Base-by-base conservation (phyloP, 148 eudicot genomes). In the Rhododendron mucronatum region DNA sequence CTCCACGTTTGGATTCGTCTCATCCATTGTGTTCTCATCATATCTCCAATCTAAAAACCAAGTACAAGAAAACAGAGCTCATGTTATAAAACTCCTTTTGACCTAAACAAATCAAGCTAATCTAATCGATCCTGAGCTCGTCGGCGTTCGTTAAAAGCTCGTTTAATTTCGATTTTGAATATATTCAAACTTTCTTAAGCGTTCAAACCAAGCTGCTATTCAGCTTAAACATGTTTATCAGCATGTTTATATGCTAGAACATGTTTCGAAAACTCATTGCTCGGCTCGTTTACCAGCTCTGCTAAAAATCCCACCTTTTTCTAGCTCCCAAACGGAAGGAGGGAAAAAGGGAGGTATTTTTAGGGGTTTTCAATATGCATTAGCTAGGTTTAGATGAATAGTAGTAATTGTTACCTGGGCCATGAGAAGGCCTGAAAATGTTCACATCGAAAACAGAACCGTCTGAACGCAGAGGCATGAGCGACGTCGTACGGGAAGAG, bases 11-110 rank as follows among this genome's bases (percentile, higher is more conserved):
- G 45, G 48, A 50, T 50, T 39, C 20, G 59, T 30, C 30, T 53
- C 86, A 55, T 45, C 82, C 77, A 86, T 65, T 23, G 23, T 67
- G 33, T 78, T 86, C 37, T 86, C 89, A 83, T 87, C 90, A 78
- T 88, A 88, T 71, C 85, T 84, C 93, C 92, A 90, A 15, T 86
- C 91, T 91, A 20, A 63, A 71, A 30, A 69, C 1, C 16, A 65
- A 10, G 26, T 26, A 73, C 4, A 26, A 4, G 47, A 87, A 44
- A 4, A 35, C 30, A 47, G 47, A 53, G n/a, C 13, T 16, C 39
- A 51, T 16, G 14, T 15, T 3, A 33, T 41, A 47, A 9, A 1
- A 47, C 50, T 47, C 50, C 50, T 47, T 9, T 47, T 47, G 50
- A 47, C 50, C 50, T 47, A 47, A 47, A 47, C 50, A 47, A 47